These are phyloP conservation scores for Aureobasidium lini DNA, from an alignment of 2,329 filamentous ascomycete genomes.

Conservation along the genomic window DNA sequence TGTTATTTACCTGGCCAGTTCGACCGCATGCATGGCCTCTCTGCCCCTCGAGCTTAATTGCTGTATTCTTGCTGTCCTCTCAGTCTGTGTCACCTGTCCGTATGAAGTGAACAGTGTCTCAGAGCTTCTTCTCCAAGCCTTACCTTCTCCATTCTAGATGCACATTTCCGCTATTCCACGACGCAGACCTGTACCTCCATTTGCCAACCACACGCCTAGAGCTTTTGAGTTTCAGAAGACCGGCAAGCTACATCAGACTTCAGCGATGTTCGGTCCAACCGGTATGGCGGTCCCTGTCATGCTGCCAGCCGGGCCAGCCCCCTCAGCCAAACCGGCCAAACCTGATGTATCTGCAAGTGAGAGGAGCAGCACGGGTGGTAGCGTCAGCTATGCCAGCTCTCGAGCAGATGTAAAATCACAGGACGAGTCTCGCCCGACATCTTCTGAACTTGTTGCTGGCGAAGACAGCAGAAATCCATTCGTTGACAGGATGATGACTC, in stretches of 20 bases:
- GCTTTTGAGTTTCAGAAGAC: constrained; percentile 23
- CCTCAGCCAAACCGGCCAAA: background rate
- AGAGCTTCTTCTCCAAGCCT: background rate
- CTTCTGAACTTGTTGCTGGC: background rate
- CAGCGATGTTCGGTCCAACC: constrained; percentile 15
- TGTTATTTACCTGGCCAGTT: background rate
- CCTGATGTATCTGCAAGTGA: constrained; percentile 1
- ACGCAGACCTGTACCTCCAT: constrained; percentile 22
- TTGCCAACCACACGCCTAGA: constrained; percentile 30
- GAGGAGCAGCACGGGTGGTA: background rate
- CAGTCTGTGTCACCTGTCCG: background rate
- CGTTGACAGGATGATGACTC: constrained; percentile 25
- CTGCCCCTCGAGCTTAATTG: background rate
- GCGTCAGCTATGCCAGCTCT: constrained; percentile 3
- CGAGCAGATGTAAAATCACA: background rate
- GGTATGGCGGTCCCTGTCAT: constrained; percentile 16
- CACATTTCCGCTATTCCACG: constrained; percentile 26
- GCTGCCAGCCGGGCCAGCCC: constrained; percentile 9
- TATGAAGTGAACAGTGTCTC: background rate
- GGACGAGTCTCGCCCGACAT: background rate
- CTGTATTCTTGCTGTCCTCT: background rate
- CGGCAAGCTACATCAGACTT: constrained; percentile 20
- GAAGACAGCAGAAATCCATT: background rate
- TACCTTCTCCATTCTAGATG: constrained; percentile 23
- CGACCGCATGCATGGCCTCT: background rate